Evolutionary conservation across 768 basidiomycete species (phyloP), one percentile per base, ranked within the genome.

Genomic region (Terana coerulea): DNA sequence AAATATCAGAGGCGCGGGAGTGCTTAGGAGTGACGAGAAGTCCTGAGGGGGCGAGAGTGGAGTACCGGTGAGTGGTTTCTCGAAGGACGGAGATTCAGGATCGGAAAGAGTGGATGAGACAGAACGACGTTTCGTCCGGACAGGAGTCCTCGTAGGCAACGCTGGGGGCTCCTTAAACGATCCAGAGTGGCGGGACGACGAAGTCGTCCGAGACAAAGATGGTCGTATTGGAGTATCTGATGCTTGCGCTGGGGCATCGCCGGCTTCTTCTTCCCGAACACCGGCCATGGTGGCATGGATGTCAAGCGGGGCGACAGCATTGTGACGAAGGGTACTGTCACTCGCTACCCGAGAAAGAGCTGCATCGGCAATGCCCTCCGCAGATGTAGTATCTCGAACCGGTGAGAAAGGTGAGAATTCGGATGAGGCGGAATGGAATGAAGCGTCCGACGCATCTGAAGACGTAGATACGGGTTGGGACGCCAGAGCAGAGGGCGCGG

Each of bases 101-200:
- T 86, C 83, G 28, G 88, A 88, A 53, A 92, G 72, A 6, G 84
- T 86, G 2, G 93, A 95, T 1, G 94, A 95, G 5, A 98, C 87
- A 2, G 94, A 97, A 21, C 95, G 88, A 3, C 95, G 86, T 66
- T 99, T 99, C 2, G 95, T 98, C 10, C 95, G 83, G 3, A 86
- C 92, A 3, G 95, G 95, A 0, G 95, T 99, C 10, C 95, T 88
- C 21, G 83, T 72, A 3, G 91, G 83, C 57, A 80, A 72, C 0
- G 77, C 64, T 25, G 86, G 83, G 24, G 90, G 79, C 12, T 74
- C 61, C 48, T 61, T 67, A 22, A 46, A 46, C 17, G 45, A 46
- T 10, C 28, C 39, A 2, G 62, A 56, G 6, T 28, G 26, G 24
- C 45, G 37, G 1, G 51, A 56, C 15, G 59, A 25, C 28, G 61